These are phyloP conservation scores for Thielaviopsis cerberus DNA, from an alignment of 2,329 filamentous ascomycete genomes.

Conservation along the genomic window DNA sequence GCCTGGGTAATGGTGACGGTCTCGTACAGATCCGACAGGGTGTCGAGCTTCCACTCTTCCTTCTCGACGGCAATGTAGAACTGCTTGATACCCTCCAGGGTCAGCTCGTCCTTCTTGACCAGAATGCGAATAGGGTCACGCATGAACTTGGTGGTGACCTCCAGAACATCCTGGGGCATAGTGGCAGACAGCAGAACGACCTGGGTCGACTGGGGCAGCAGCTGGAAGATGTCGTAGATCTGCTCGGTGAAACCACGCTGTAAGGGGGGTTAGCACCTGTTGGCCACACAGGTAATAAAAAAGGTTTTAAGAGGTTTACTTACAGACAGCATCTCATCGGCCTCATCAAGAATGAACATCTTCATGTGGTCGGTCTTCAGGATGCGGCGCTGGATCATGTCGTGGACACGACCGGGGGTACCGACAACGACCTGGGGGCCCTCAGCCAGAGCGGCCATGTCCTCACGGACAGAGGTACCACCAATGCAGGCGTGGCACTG, in stretches of 20 bases:
- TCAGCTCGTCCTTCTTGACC: slow-evolving; percentile 99
- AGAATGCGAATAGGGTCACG: slow-evolving; percentile 96
- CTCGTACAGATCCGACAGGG: slow-evolving; percentile 95
- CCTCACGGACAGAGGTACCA: slow-evolving; percentile 91
- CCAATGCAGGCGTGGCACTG: slow-evolving; percentile 99
- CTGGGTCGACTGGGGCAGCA: slow-evolving; percentile 93
- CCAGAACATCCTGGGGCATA: slow-evolving; percentile 96
- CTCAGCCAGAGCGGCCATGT: slow-evolving; percentile 93
- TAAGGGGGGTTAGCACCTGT: slow-evolving; percentile 20
- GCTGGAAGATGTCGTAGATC: slow-evolving; percentile 99
- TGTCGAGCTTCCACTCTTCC: slow-evolving; percentile 99
- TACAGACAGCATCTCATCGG: slow-evolving; percentile 95
- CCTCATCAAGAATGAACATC: slow-evolving; percentile 99
- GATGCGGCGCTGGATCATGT: slow-evolving; percentile 98
- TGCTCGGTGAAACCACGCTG: slow-evolving; percentile 98
- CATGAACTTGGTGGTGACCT: slow-evolving; percentile 99
- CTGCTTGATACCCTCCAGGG: slow-evolving; percentile 99
- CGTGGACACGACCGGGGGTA: slow-evolving; percentile 93
- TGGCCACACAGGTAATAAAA: background rate
- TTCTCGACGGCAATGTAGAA: slow-evolving; percentile 99
- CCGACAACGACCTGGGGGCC: slow-evolving; percentile 95
- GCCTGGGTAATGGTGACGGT: slow-evolving; percentile 98
- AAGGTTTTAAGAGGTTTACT: slow-evolving; percentile 20
- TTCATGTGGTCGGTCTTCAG: slow-evolving; percentile 97
- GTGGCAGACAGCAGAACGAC: slow-evolving; percentile 95